These are phyloP conservation scores for Lagenidium giganteum DNA, from an alignment of 352 stramenopile species.

Conservation along the genomic window DNA sequence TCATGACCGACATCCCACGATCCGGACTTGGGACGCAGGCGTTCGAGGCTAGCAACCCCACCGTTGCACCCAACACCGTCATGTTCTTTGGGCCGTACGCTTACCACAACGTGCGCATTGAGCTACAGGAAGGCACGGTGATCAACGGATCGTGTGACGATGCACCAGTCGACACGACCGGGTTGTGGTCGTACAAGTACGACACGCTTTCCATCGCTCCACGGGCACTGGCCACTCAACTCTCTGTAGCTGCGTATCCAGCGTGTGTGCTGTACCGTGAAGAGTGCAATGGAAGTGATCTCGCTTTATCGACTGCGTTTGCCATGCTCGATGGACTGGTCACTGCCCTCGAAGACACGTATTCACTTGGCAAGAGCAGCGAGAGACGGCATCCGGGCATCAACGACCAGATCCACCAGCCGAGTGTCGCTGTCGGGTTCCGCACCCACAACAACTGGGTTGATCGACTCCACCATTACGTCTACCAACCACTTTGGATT, in stretches of 20 bases:
- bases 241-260: conserved; percentile 8
- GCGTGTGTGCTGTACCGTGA: conserved; percentile 10
- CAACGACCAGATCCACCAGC: not conserved
- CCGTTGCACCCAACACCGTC: conserved; percentile 19
- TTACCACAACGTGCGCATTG: conserved; percentile 37
- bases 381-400: too few relatives aligned
- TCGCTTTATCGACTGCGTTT: conserved; percentile 5
- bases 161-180: too few relatives aligned
- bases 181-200: too few relatives aligned
- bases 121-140: not conserved
- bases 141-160: too few relatives aligned
- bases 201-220: conserved; percentile 10
- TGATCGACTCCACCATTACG: conserved; percentile 14
- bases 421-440: conserved; percentile 12
- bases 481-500: not conserved
- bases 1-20: conserved; percentile 47
- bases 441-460: conserved; percentile 11
- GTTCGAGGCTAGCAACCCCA: conserved; percentile 20
- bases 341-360: not conserved
- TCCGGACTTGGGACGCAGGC: conserved; percentile 30
- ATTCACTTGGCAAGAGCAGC: too few relatives aligned
- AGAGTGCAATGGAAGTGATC: not conserved
- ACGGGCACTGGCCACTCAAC: conserved; percentile 4
- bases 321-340: conserved; percentile 15
- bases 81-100: conserved; percentile 38